A percentile compares a stretch with the other conserved stretches of the same genome.
These are phyloP conservation scores for Erysiphe pulchra DNA, from an alignment of 2,329 filamentous ascomycete genomes.

Conservation along the genomic window DNA sequence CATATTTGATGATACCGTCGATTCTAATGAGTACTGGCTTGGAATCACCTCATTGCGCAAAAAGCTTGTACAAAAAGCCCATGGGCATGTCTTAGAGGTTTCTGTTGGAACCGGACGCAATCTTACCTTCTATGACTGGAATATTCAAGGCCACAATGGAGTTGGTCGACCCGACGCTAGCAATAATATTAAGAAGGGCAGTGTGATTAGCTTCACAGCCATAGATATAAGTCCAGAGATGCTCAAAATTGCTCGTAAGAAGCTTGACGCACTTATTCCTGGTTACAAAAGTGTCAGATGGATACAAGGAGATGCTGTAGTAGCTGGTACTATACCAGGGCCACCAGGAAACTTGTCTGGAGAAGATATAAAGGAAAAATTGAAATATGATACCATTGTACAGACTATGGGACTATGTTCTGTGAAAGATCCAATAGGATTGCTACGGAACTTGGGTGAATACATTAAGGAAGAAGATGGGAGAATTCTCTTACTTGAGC, in stretches of 20 bases:
- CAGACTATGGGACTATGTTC: constrained; percentile 41
- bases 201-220: constrained; percentile 30
- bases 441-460: constrained; percentile 28
- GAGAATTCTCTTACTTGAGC: no score
- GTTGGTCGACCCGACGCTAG: constrained; percentile 6
- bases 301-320: constrained; percentile 11
- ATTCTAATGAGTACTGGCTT: no score
- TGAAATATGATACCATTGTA: constrained; percentile 31
- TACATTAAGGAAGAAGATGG: no score
- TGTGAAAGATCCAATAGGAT: constrained; percentile 26
- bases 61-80: no score
- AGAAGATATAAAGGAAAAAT: constrained; percentile 4
- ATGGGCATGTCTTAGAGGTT: no score
- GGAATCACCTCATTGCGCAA: no score
- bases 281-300: constrained; percentile 11
- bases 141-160: constrained; percentile 9
- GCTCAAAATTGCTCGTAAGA: constrained; percentile 28
- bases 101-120: no score
- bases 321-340: constrained; percentile 6
- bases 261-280: constrained; percentile 21
- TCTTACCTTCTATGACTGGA: constrained; percentile 38
- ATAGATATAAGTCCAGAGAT: constrained; percentile 35
- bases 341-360: constrained; percentile 8
- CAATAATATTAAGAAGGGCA: constrained; percentile 10
- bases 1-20: no score